Evolutionary conservation across 2,329 filamentous ascomycete genomes (phyloP), one percentile per base, ranked within the genome.

Genomic region (Cladobotryum protrusum): DNA sequence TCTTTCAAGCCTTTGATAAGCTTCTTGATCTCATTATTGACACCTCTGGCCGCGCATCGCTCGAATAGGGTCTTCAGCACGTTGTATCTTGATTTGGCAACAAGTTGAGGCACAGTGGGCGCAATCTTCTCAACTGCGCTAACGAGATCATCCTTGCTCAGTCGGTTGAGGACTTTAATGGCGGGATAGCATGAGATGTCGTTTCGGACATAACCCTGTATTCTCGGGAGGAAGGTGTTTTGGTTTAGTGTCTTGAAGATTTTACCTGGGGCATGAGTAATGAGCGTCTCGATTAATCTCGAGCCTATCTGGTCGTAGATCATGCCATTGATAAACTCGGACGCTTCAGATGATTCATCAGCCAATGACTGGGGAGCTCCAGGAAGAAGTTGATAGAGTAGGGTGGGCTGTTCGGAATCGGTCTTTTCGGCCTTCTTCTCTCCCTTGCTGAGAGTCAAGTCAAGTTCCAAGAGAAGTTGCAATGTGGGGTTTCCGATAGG

Each of bases 231-330:
- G 67, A 97, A 87, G 56, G 90, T 81, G 57, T 85, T 83, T 51
- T 79, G 82, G 69, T 95, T 92, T 5, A 99, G 76, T 13, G 82
- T 80, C 68, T 96, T 96, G 79, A 97, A 99, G 33, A 90, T 71
- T 68, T 93, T 96, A 40, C 88, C 90, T 0, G 93, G 90, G 14
- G 85, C 82, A 62, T 86, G 79, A 20, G 83, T 79, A 55, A 96
- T 81, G 55, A 99, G 85, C 0, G 85, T 89, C 70, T 99, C 93
- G 18, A 97, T 76, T 2, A 99, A 76, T 41, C 92, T 85, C 3
- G 92, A 96, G 14, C 93, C 93, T 46, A 97, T 85, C 2, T 86
- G 78, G 62, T 97, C 90, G 67, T 96, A 97, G 20, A 96, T 75
- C 63, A 97, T 80, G 49, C 87, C 84, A 60, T 87, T 90, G 63